Evolutionary conservation across 495 filamentous ascomycete species (phyloP).

Genomic region (Patellaria atrata): DNA sequence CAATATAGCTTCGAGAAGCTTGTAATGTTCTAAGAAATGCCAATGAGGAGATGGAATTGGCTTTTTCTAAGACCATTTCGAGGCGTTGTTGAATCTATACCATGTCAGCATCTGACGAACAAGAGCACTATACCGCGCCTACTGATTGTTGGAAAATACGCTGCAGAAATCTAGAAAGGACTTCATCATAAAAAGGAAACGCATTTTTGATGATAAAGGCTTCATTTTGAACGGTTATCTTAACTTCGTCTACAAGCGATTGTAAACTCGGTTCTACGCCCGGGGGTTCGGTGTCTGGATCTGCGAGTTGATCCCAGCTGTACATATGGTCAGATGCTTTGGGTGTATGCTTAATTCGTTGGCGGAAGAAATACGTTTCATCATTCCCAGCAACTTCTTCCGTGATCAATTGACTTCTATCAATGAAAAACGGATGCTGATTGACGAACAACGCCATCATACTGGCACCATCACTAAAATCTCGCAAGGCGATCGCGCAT

Average conservation of each 20-base stretch:
- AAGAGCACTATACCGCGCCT: not conserved
- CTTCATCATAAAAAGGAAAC: conserved; percentile 91
- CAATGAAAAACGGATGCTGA: conserved; percentile 98
- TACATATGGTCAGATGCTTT: not conserved
- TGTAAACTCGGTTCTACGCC: conserved; percentile 86
- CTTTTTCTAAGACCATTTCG: conserved; percentile 93
- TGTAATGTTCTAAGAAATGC: conserved; percentile 87
- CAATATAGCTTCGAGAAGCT: conserved; percentile 73
- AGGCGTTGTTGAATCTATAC: conserved; percentile 70
- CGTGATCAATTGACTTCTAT: conserved; percentile 72
- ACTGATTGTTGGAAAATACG: conserved; percentile 88
- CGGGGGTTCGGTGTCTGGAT: conserved; percentile 82
- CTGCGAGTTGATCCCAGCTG: conserved; percentile 70
- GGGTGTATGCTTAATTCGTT: conserved; percentile 1
- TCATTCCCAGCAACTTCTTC: conserved; percentile 77
- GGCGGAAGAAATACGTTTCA: conserved; percentile 41
- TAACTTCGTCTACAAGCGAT: conserved; percentile 82
- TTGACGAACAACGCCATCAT: conserved; percentile 95
- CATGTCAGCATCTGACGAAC: not conserved
- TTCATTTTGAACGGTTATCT: conserved; percentile 91
- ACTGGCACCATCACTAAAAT: conserved; percentile 90
- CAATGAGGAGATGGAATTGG: conserved; percentile 73
- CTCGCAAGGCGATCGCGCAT: conserved; percentile 82
- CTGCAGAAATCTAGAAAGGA: conserved; percentile 81
- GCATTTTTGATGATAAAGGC: conserved; percentile 89